Percentiles rank a stretch among this genome's conserved stretches.
Evolutionary conservation across 2,329 filamentous ascomycete species (phyloP).

Genomic region (Aspergillus sp.): DNA sequence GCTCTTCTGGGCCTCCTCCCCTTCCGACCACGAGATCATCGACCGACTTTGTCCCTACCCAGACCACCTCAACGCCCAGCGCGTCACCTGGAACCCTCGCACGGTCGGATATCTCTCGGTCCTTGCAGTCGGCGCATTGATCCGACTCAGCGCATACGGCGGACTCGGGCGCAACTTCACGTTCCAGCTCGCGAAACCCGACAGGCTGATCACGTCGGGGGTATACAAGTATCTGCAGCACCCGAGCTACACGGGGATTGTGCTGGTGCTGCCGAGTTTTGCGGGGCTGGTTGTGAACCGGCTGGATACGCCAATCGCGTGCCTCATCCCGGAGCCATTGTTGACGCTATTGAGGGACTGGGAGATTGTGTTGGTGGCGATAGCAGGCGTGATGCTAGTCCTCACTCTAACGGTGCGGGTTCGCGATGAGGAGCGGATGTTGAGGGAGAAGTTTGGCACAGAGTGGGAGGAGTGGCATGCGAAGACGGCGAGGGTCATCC

Average conservation of each 20-base stretch:
- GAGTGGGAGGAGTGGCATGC: slow-evolving; percentile 53
- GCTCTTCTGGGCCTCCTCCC: slow-evolving; percentile 9
- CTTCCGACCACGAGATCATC: neutral
- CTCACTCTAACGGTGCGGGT: slow-evolving; percentile 38
- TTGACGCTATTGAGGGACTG: slow-evolving; percentile 17
- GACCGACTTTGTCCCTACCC: slow-evolving; percentile 20
- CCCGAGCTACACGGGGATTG: slow-evolving; percentile 52
- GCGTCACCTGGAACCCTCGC: slow-evolving; percentile 28
- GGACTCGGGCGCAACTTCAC: slow-evolving; percentile 55
- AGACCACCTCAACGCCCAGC: slow-evolving; percentile 10
- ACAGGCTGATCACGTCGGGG: slow-evolving; percentile 47
- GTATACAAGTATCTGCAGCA: slow-evolving; percentile 54
- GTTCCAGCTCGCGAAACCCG: slow-evolving; percentile 51
- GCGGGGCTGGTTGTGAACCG: slow-evolving; percentile 32
- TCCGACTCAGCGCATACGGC: slow-evolving; percentile 44
- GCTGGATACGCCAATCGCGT: slow-evolving; percentile 40
- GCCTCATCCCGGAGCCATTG: slow-evolving; percentile 31
- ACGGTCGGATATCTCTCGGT: slow-evolving; percentile 17
- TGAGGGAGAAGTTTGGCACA: slow-evolving; percentile 47
- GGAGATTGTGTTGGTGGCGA: neutral
- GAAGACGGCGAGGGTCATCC: slow-evolving; percentile 52
- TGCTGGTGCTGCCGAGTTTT: slow-evolving; percentile 29
- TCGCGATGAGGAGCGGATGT: slow-evolving; percentile 53
- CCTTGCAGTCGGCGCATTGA: slow-evolving; percentile 21
- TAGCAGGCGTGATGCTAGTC: slow-evolving; percentile 11